Percentiles rank a stretch among this genome's conserved stretches.
phyloP scores from a whole-genome alignment of 2,329 filamentous ascomycete genomes.

The Stemphylium vesicarium region DNA sequence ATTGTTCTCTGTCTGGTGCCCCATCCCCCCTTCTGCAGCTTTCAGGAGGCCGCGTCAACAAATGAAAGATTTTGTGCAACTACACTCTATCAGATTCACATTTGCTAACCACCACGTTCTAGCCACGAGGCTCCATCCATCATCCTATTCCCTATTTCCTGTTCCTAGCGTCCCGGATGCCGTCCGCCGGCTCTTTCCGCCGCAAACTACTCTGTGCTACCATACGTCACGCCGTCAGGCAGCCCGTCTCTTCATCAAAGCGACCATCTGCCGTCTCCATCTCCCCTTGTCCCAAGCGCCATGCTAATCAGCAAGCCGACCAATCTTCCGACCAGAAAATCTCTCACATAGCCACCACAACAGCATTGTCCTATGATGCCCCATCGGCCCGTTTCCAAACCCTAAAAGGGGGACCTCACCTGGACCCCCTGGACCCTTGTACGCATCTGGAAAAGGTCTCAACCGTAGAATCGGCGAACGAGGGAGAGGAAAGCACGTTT shows the following conservation, averaged over 20 bases:
- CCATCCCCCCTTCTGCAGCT: not conserved
- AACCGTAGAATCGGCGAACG: conserved; percentile 1
- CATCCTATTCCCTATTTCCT: not conserved
- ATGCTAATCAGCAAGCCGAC: not conserved
- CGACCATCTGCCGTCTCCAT: not conserved
- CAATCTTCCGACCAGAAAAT: not conserved
- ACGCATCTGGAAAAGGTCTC: conserved; percentile 1
- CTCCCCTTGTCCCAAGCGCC: not conserved
- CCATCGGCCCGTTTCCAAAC: conserved; percentile 9
- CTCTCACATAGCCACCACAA: not conserved
- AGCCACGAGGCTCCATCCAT: not conserved
- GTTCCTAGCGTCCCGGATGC: not conserved
- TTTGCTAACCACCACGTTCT: not conserved
- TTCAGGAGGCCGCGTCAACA: conserved; percentile 1
- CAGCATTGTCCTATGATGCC: not conserved
- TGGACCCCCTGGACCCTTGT: conserved; percentile 2
- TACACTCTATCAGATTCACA: not conserved
- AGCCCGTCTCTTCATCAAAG: not conserved
- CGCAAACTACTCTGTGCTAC: no score
- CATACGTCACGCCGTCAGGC: not conserved
- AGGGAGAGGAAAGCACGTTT: not conserved
- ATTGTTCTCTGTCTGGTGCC: not conserved
- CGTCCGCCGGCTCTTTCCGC: conserved; percentile 4
- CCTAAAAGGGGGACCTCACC: not conserved
- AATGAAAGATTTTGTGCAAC: not conserved